A percentile compares a stretch with the other conserved stretches of the same genome.
phyloP scores from a whole-genome alignment of 345 rosid species.

The Acer yangbiense region DNA sequence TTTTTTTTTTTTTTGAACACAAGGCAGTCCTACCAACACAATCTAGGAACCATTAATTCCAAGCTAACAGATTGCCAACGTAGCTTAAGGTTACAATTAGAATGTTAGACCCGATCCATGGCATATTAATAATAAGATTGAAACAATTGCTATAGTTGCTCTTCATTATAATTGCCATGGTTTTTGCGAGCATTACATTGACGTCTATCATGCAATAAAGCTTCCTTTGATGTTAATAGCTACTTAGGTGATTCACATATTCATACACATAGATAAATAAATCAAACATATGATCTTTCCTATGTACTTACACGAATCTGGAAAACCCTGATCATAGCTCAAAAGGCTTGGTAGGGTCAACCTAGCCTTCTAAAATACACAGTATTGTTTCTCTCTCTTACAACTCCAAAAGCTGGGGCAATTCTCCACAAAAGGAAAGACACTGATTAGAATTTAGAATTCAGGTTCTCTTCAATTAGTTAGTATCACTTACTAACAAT shows the following conservation, averaged over 20 bases:
- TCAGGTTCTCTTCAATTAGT: background rate
- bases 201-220: background rate
- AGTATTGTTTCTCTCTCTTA: background rate
- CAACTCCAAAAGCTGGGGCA: background rate
- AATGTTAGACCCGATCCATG: background rate
- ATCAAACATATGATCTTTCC: background rate
- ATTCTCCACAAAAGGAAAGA: background rate
- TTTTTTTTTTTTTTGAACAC: no score
- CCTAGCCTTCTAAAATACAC: background rate
- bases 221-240: background rate
- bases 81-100: background rate
- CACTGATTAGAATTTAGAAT: no score
- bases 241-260: background rate
- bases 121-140: background rate
- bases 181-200: background rate
- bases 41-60: background rate
- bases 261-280: background rate
- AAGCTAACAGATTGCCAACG: background rate
- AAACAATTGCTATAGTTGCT: background rate
- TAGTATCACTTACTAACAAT: background rate
- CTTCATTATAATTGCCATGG: background rate
- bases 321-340: background rate
- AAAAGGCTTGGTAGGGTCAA: background rate
- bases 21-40: background rate
- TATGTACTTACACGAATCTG: background rate